Evolutionary conservation across 768 basidiomycete species (phyloP), one percentile per base, ranked within the genome.

Genomic region (Amanita pseudoporphyria): DNA sequence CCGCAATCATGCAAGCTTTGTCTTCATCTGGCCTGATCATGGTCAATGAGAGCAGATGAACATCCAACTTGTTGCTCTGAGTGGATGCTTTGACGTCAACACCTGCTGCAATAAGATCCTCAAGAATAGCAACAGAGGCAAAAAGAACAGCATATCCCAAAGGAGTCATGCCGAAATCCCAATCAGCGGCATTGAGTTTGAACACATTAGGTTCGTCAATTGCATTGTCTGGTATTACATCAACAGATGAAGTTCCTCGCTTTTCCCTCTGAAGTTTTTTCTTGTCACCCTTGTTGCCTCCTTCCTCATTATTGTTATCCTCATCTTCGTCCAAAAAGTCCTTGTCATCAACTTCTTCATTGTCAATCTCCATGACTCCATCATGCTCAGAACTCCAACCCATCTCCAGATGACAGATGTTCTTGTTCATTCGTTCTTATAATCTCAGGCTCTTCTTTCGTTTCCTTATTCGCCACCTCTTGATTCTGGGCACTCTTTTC

Each of bases 101-200:
- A 1, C 76, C 78, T 1, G 65, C 70, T 5, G 58, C 60, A 39
- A 81, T 56, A 12, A 82, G 71, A 1, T 62, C 61, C 9, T 78
- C 73, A 2, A 81, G 60, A 24, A 71, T 67, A 2, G 60, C 57
- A 1, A 71, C 50, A 1, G 74, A 74, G 1, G 69, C 76, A 19
- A 65, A 74, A 4, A 78, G 57, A 37, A 76, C 69, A 3, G 73
- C 79, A 56, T 76, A 77, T 22, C 64, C 64, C 22, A 82, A 65
- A 2, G 81, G 70, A 1, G 74, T 71, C 52, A 78, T 72, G 3
- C 69, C 68, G 49, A 74, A 71, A 57, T 82, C 81, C 81, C 80
- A 84, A 58, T 82, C 80, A 0, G 67, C 47, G 1, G 67, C 64
- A 39, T 79, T 67, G 53, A 81, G 56, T 38, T 78, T 74, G n/a